Conservation (phyloP, 768 basidiomycete species). For the Serendipita sp. region DNA sequence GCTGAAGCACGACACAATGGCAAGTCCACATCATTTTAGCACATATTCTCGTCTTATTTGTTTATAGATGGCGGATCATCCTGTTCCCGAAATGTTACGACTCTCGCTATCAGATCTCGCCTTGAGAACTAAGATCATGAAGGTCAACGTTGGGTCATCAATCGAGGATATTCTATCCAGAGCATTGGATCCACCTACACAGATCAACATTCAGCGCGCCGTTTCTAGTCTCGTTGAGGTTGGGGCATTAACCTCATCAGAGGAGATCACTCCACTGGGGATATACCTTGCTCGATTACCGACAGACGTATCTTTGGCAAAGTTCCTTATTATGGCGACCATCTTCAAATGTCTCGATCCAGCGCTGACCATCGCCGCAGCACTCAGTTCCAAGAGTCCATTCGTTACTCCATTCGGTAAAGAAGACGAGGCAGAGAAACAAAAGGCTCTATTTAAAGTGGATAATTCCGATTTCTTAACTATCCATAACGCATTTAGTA, state of each 20-base stretch:
- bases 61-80: slow-evolving; percentile 66
- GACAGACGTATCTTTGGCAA: slow-evolving; percentile 89
- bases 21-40: slow-evolving; percentile 15
- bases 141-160: slow-evolving; percentile 61
- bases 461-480: slow-evolving; percentile 94
- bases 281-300: slow-evolving; percentile 78
- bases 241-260: slow-evolving; percentile 62
- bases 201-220: slow-evolving; percentile 79
- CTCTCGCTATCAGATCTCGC: slow-evolving; percentile 84
- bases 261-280: slow-evolving; percentile 94
- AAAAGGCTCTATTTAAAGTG: slow-evolving; percentile 60
- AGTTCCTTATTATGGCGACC: slow-evolving; percentile 73
- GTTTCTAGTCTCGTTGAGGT: slow-evolving; percentile 86
- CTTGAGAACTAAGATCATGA: slow-evolving; percentile 85
- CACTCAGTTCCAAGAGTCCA: slow-evolving; percentile 82
- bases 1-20: slow-evolving; percentile 64
- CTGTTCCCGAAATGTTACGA: slow-evolving; percentile 89
- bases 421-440: slow-evolving; percentile 71
- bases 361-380: slow-evolving; percentile 89
- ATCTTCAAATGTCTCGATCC: slow-evolving; percentile 85
- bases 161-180: slow-evolving; percentile 81
- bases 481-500: slow-evolving; percentile 74
- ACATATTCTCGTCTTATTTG: not conserved
- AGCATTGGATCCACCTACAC: slow-evolving; percentile 77
- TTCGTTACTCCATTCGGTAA: slow-evolving; percentile 79